Evolutionary conservation across 148 eudicot species (phyloP), one percentile per base, ranked within the genome.

Genomic region (Rhododendron henanense): DNA sequence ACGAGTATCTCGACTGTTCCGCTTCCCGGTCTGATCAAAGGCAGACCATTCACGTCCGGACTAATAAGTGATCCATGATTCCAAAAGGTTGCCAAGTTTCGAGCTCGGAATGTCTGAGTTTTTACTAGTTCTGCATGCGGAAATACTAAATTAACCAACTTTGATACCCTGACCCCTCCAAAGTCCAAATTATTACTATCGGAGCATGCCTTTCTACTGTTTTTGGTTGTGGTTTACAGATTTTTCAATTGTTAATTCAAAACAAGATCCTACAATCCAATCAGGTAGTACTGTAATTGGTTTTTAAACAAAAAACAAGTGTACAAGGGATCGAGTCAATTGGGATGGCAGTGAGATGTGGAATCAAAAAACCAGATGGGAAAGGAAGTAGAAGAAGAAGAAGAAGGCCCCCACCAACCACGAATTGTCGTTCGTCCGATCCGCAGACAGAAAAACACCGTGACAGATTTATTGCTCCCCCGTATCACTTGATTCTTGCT

Each of bases 401-500:
- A 2, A 69, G 37, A 28, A 2, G 69, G 67, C 86, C 84, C 87
- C 84, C 85, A 90, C 91, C 61, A 89, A 87, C 88, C 83, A 90
- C 87, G 91, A 86, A 78, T 85, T 90, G 94, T 92, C 91, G 83
- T 84, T 89, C 91, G 91, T 87, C 89, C 37, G 87, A 85, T 90
- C 18, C 33, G 91, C 84, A 44, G 91, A 86, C 91, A 86, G 18
- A 39, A 84, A 85, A 87, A 73, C 78, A 71, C 45, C 51, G 35
- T 85, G n/a, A 25, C 82, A 85, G 86, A 53, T 71, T 57, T 81
- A 84, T 83, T 86, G 79, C 44, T 79, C 83, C 74, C 79, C 35
- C 77, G 33, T 47, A 41, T 39, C 57, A 79, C 18, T 80, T 76
- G 47, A 63, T 44, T 71, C 39, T 71, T 14, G 39, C 71, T 84